Base-by-base conservation (phyloP, 2,329 filamentous ascomycete genomes). In the Graphiopsis chlorocephala region DNA sequence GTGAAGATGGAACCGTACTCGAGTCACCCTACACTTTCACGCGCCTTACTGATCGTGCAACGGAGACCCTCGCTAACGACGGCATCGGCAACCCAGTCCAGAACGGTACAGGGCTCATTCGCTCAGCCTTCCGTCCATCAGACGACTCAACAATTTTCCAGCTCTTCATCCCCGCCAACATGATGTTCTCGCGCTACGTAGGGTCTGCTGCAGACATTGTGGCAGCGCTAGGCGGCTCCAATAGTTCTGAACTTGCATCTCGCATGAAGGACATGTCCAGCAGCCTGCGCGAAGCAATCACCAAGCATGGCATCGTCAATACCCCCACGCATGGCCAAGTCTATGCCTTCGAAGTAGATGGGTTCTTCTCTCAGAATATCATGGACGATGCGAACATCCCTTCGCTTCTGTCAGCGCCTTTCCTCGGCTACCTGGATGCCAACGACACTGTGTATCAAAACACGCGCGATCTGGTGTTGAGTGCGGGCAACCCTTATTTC, bases 341-440 rank as follows among this genome's bases (percentile, higher is more conserved):
- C 23, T 83, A 82, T 66, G 80, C 81, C 15, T 83, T 78, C 66
- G 81, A 83, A 68, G 75, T 83, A 28, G 81, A 83, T 66, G 81
- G 81, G 25, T 82, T 78, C 68, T 77, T 77, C 52, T 73, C 72
- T 15, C 73, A 75, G 62, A 88, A 85, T 68, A 80, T 89, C 59
- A 90, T 90, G 88, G 89, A 91, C 71, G 88, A 91, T 64, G 88
- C 88, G 33, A 91, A 91, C 68, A 86, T 91, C 57, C 88, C 89
- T 0, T 88, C 84, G 14, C 81, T 91, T 3, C 81, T 91, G 47
- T 85, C 86, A 1, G 83, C 88, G 26, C 88, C 88, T 0, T 86
- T 90, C 71, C 78, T 89, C 61, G 85, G 86, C 10, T 90, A 87
- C 64, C 69, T 79, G 1, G 72, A 79, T 48, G 66, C 56, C 25